Base-by-base conservation (phyloP, 352 stramenopile species). In the Phytopythium mirpurense region DNA sequence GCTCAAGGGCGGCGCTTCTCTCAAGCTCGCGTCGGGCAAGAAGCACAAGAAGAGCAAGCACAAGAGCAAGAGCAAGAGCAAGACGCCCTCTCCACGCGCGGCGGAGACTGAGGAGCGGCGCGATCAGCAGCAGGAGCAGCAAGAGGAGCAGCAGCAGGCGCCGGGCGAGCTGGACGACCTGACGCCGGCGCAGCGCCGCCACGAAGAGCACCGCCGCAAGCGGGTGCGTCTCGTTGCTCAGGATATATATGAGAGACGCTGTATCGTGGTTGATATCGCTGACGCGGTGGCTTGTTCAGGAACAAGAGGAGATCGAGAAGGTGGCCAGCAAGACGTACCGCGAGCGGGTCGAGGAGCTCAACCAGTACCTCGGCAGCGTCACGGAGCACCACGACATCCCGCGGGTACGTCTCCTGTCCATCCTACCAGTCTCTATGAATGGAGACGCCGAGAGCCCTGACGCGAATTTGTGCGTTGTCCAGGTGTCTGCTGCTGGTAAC, bases 321-420 rank as follows among this genome's bases (percentile, higher is more conserved):
- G 48, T 87, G 54, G 86, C 82, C 2, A 72, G 70, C 35, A 93
- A 93, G 63, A 97, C 88, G 31, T 96, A 97, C 63, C 73, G 91
- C 54, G 82, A 97, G 62, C 74, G 89, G 49, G 90, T 99, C 11
- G 96, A 99, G 69, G 87, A 98, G 60, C 97, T 98, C 60, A 99
- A 98, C 68, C 78, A 97, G 70, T 94, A 98, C 52, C 76, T 99
- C 12, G 79, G 89, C 35, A 92, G 84, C 37, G 73, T 98, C 51
- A 99, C 96, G 2, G 96, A 99, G 75, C 94, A 98, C 62, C 98
- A 99, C 72, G 96, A 99, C 67, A 96, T 99, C 63, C 96, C 96
- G 57, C 83, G 96, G 41, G 92, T 98, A 76, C 49, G 78, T 38
- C 19, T 36, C 44, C 23, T 51, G 16, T 4, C 36, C 10, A 11